phyloP scores from a whole-genome alignment of 306 rosid species.

The Quercus aquifolioides region DNA sequence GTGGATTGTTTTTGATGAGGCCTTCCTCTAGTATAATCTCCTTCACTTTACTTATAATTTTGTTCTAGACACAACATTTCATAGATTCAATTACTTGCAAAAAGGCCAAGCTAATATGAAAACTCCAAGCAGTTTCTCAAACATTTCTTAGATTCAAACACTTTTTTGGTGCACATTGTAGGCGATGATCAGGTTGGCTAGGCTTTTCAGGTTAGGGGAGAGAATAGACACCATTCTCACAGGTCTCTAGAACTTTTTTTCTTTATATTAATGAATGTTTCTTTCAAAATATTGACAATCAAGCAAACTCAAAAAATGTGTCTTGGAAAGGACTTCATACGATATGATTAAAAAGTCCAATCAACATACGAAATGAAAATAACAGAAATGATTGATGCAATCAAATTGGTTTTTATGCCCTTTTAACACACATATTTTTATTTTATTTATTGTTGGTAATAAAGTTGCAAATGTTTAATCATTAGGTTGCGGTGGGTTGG shows the following conservation, averaged over 20 bases:
- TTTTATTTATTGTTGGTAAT: slow-evolving; percentile 31
- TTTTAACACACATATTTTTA: not conserved
- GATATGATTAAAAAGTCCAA: slow-evolving; percentile 32
- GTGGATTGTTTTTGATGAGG: no score
- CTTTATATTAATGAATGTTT: not conserved
- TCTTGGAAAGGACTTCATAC: slow-evolving; percentile 25
- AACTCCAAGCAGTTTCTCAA: no score
- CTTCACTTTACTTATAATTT: no score
- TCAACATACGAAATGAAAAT: slow-evolving; percentile 35
- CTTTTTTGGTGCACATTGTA: not conserved
- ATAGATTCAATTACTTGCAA: no score
- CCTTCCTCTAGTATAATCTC: no score
- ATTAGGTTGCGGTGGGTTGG: slow-evolving; percentile 38
- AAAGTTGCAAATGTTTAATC: slow-evolving; percentile 35
- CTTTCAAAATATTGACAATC: slow-evolving; percentile 27
- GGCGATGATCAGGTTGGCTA: slow-evolving; percentile 16
- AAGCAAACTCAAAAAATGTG: slow-evolving; percentile 35
- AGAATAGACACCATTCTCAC: not conserved
- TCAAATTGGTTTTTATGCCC: slow-evolving; percentile 39
- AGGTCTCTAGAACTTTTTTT: no score
- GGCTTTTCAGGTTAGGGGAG: slow-evolving; percentile 17
- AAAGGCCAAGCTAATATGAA: no score
- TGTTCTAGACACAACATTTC: no score
- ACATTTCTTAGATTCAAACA: no score
- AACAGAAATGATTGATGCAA: slow-evolving; percentile 36